Conservation (phyloP, 1,284 basidiomycete species). For the Vanrija sp. region DNA sequence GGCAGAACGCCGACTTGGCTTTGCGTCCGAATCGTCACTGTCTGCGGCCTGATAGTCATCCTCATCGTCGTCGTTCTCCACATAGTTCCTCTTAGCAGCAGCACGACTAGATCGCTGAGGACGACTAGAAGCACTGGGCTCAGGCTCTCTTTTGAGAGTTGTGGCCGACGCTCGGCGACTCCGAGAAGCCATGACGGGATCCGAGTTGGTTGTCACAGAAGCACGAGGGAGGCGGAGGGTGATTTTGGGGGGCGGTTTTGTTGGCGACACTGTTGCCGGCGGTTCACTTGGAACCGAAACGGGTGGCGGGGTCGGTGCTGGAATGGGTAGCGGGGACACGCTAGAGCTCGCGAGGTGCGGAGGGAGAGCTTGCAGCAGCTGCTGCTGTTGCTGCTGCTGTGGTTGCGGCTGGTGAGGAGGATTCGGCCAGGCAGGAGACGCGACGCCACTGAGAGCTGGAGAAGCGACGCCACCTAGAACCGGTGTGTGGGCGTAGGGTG, state of each 20-base stretch:
- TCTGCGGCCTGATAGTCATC: constrained; percentile 12
- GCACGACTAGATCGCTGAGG: constrained; percentile 4
- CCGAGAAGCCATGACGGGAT: neutral
- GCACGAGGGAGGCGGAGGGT: constrained; percentile 8
- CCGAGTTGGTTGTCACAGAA: neutral
- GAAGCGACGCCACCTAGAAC: too few species aligned
- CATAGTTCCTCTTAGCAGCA: constrained; percentile 11
- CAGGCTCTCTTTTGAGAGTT: constrained; percentile 1
- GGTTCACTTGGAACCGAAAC: neutral
- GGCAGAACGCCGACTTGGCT: neutral
- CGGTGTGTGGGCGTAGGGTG: neutral
- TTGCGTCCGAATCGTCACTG: constrained; percentile 4
- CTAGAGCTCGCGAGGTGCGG: too few species aligned
- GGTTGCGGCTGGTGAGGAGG: neutral
- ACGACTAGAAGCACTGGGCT: constrained; percentile 4
- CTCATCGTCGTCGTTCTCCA: constrained; percentile 24
- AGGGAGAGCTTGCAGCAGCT: neutral
- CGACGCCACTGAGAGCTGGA: too few species aligned
- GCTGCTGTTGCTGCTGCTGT: constrained; percentile 4
- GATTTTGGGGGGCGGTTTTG: constrained; percentile 17
- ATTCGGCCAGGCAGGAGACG: neutral
- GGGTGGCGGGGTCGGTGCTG: too few species aligned
- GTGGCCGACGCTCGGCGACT: neutral
- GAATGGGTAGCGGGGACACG: too few species aligned
- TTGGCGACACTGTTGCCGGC: neutral